phyloP scores from a whole-genome alignment of 768 basidiomycete species.

The Rhodotorula graminis region DNA sequence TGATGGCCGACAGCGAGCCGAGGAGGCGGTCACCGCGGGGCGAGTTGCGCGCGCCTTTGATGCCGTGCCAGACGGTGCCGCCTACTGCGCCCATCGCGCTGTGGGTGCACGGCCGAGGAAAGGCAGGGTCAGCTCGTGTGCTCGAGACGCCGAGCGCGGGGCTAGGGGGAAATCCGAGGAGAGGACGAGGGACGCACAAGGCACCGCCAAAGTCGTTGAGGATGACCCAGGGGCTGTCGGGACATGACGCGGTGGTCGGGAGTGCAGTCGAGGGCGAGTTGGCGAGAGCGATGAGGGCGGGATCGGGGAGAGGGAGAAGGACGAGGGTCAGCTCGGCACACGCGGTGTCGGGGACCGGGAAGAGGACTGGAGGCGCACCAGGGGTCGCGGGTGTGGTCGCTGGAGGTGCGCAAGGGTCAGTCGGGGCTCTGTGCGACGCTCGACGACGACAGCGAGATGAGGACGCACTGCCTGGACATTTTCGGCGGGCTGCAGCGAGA shows the following conservation, averaged over 20 bases:
- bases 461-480: constrained; percentile 16
- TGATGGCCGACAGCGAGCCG: constrained; percentile 91
- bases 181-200: constrained; percentile 4
- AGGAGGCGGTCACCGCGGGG: constrained; percentile 93
- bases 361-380: constrained; percentile 55
- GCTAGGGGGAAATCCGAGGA: background rate
- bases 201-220: constrained; percentile 97
- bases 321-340: constrained; percentile 9
- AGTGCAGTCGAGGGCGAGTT: background rate
- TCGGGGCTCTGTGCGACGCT: background rate
- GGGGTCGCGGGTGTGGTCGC: constrained; percentile 85
- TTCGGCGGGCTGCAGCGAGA: background rate
- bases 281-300: background rate
- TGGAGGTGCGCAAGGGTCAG: background rate
- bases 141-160: background rate
- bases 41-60: constrained; percentile 95
- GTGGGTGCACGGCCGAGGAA: background rate
- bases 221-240: constrained; percentile 86
- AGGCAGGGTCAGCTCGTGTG: background rate
- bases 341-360: accelerated
- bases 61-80: constrained; percentile 97
- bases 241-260: background rate
- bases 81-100: constrained; percentile 91
- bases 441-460: no score
- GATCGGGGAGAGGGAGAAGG: background rate